phyloP scores from a whole-genome alignment of 176 grass and related monocot genomes.

The Aegilops longissima region DNA sequence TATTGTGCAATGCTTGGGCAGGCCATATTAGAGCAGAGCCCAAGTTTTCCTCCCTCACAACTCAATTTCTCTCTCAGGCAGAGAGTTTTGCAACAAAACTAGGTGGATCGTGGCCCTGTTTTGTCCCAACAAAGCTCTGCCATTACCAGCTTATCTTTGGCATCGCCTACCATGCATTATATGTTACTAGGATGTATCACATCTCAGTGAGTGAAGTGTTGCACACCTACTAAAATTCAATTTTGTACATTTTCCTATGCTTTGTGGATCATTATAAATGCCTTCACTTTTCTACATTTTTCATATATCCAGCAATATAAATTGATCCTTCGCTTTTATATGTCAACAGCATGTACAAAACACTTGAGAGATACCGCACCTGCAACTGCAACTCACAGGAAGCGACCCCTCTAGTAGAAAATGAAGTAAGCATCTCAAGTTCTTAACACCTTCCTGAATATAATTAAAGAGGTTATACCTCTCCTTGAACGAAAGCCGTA shows the following conservation, averaged over 20 bases:
- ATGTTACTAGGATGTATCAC: background rate
- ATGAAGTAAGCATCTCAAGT: constrained; percentile 47
- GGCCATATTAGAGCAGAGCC: no score
- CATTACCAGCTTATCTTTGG: no score
- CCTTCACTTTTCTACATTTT: background rate
- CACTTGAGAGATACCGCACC: constrained; percentile 72
- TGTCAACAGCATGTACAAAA: constrained; percentile 68
- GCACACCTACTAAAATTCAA: background rate
- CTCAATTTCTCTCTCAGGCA: no score
- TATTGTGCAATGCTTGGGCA: no score
- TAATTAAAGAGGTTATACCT: background rate
- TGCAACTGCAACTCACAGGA: constrained; percentile 55
- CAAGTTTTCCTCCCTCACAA: no score
- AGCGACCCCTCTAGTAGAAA: constrained; percentile 40
- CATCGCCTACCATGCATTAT: no score
- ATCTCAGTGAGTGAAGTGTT: background rate
- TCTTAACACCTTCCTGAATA: background rate
- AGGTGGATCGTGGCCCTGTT: no score
- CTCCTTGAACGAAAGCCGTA: background rate
- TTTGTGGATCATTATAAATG: background rate
- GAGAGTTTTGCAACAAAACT: no score
- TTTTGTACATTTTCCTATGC: background rate
- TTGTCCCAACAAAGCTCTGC: no score
- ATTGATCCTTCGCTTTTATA: background rate
- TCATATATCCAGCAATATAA: background rate